A percentile compares a stretch with the other conserved stretches of the same genome.
These are phyloP conservation scores for Haplosporangium gracile DNA, from an alignment of 192 early-diverging fungal genomes.

Conservation along the genomic window DNA sequence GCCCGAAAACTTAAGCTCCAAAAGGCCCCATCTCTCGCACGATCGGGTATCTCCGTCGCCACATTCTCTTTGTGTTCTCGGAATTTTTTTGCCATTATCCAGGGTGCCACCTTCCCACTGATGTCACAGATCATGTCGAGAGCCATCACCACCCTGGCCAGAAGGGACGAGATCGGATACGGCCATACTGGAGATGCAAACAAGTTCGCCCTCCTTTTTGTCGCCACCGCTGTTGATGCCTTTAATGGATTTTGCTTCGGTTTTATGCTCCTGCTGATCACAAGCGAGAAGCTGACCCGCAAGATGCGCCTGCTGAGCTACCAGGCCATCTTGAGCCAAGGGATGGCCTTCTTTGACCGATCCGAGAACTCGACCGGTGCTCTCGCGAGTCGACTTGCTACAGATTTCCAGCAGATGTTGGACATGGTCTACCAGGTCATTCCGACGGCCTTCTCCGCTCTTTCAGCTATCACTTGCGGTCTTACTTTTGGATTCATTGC, in stretches of 20 bases:
- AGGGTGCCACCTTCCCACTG: constrained; percentile 75
- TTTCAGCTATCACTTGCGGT: constrained; percentile 17
- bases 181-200: constrained; percentile 52
- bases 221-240: constrained; percentile 60
- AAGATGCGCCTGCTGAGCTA: constrained; percentile 74
- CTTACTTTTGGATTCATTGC: constrained; percentile 64
- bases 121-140: constrained; percentile 74
- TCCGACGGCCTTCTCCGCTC: constrained; percentile 16
- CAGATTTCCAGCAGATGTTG: constrained; percentile 70
- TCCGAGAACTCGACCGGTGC: constrained; percentile 78
- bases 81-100: constrained; percentile 64
- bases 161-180: constrained; percentile 43
- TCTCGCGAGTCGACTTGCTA: constrained; percentile 76
- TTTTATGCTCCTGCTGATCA: constrained; percentile 29
- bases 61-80: constrained; percentile 57
- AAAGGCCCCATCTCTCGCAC: constrained; percentile 49
- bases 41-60: constrained; percentile 21
- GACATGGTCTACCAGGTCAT: constrained; percentile 51
- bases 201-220: constrained; percentile 66
- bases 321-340: constrained; percentile 74
- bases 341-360: constrained; percentile 81
- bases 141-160: constrained; percentile 47
- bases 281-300: constrained; percentile 73
- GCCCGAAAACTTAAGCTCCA: constrained; percentile 40
- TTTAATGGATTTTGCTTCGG: constrained; percentile 14